Base-by-base conservation (phyloP, 2,329 filamentous ascomycete species). In the Penicillium concentricum region DNA sequence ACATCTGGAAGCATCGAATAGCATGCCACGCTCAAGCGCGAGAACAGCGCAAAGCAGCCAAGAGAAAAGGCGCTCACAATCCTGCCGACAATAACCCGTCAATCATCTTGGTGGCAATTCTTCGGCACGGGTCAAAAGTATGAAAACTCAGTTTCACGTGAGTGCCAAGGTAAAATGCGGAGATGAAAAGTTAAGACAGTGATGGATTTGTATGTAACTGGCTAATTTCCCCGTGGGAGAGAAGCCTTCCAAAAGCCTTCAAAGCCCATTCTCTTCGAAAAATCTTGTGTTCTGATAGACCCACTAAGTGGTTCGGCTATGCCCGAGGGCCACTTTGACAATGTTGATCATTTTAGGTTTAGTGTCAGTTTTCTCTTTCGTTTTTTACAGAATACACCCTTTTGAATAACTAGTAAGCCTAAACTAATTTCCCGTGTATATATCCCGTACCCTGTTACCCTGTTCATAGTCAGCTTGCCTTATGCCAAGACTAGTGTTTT, bases 31-130 rank as follows among this genome's bases (percentile, higher is more conserved):
- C 9, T 37, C 49, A 51, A 42, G 38, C 18, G 28, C 28, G 20
- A 3, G 18, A 10, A 18, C 28, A 9, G 2, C 2, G 15, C 2
- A 22, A 34, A 16, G 26, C 7, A 30, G 37, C 24, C 15, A 51
- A 51, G 20, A 15, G n/a, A 3, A 22, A 18, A 16, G 24, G n/a
- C 9, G n/a, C 9, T n/a, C 10, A 20, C 16, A 20, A 28, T 49
- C 28, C 22, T 47, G 10, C 51, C 52, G 52, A 51, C 8, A 51
- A 44, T 55, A 24, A 6, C 5, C 52, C 45, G 52, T 43, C 15
- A 20, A 50, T 43, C 38, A 24, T 12, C 20, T 45, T 45, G 5
- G 13, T 41, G 26, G 52, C 30, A 13, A 42, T 24, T 15, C 9
- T 18, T 32, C 4, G 28, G 48, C 37, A 34, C 37, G 26, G 48